Conservation (phyloP, 768 basidiomycete genomes). For the Lactifluus rugatus region DNA sequence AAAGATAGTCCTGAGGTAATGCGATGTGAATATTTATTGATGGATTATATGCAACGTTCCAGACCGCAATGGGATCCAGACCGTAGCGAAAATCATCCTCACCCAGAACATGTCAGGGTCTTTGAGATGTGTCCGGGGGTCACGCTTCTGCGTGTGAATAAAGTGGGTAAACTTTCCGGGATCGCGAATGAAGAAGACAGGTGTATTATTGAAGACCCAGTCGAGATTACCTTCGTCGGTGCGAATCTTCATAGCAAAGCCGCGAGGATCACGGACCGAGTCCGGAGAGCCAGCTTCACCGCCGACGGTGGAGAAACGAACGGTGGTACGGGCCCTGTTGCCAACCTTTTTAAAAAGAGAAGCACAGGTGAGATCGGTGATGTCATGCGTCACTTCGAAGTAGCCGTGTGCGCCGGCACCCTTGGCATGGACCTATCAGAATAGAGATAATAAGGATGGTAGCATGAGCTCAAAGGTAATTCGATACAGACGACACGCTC, state of each 20-base stretch:
- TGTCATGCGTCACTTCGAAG: conserved; percentile 82
- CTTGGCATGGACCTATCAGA: conserved; percentile 73
- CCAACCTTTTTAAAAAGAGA: conserved; percentile 54
- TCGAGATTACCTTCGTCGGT: conserved; percentile 90
- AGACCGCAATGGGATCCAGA: too few relatives aligned
- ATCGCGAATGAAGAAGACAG: conserved; percentile 85
- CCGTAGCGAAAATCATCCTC: conserved; percentile 13
- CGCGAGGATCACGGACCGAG: conserved; percentile 87
- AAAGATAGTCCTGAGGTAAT: conserved; percentile 66
- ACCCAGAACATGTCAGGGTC: conserved; percentile 84
- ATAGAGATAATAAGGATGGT: not conserved
- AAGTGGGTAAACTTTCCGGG: conserved; percentile 88
- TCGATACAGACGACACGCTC: conserved; percentile 67
- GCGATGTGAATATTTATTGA: not conserved
- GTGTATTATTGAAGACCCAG: conserved; percentile 89
- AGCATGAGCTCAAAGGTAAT: not conserved
- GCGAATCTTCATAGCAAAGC: conserved; percentile 83
- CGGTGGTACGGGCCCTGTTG: conserved; percentile 62
- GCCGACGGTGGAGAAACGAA: conserved; percentile 90
- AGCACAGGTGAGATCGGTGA: conserved; percentile 74
- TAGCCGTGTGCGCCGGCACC: conserved; percentile 89
- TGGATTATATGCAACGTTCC: not conserved
- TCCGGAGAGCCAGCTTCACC: conserved; percentile 86
- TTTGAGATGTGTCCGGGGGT: conserved; percentile 87
- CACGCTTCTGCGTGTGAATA: conserved; percentile 87